Evolutionary conservation across 2,329 filamentous ascomycete species (phyloP), one percentile per base, ranked within the genome.

Genomic region (Sporothrix variecibatus): DNA sequence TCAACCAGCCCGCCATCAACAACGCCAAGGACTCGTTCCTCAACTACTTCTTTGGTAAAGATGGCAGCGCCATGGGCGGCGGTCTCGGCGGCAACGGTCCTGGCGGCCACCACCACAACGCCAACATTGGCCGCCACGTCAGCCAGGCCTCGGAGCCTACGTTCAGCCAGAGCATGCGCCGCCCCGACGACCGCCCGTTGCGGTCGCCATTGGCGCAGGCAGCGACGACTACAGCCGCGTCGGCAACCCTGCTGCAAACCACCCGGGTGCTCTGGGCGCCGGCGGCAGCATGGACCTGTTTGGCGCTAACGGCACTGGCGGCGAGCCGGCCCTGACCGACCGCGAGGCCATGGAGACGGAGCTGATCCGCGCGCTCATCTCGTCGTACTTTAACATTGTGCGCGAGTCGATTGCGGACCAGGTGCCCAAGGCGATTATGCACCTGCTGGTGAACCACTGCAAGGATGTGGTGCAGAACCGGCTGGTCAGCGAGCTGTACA

Each of bases 31-130:
- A 99, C 83, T 97, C 94, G 0, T 99, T 99, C 86, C 83, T 99
- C 76, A 98, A 95, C 83, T 99, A 99, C 83, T 99, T 99, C 84
- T 99, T 99, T 80, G 95, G 96, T 79, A 98, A 99, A 81, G 96
- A 99, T 76, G 93, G 93, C 68, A 64, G 69, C 68, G 64, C 69
- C 17, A 49, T 46, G 1, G 40, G n/a, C 40, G 34, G 70, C 28
- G 62, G 40, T 11, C 1, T 28, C 6, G 64, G 68, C 46, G n/a
- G n/a, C 7, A 56, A 60, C 43, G 20, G 26, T 28, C 65, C 64
- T 43, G 23, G 31, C 43, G 3, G 15, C 17, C 78, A 79, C 80
- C 78, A 75, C 82, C 82, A 76, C 81, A 83, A 82, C 78, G 77
- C 82, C 77, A 78, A 81, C 81, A 78, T 83, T 79, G 77, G 82